phyloP scores from a whole-genome alignment of 345 rosid species.

The Citrus inodora region DNA sequence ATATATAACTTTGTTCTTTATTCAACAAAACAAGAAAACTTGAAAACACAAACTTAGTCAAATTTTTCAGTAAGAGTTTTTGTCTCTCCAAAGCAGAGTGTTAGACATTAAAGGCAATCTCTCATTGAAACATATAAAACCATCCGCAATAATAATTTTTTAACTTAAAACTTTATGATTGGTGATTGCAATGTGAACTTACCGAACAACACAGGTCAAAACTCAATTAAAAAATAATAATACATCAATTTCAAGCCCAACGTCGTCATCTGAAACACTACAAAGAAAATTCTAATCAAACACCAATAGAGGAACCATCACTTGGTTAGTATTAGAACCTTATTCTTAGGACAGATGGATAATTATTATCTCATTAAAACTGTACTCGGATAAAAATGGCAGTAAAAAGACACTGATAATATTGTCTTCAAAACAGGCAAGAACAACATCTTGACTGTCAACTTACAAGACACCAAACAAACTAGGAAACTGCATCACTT shows the following conservation, averaged over 20 bases:
- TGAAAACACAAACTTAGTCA: no score
- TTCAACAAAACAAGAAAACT: no score
- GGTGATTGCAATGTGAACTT: no score
- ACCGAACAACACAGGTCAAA: not conserved
- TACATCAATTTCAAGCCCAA: not conserved
- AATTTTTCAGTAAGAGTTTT: no score
- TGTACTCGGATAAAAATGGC: not conserved
- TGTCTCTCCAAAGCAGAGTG: no score
- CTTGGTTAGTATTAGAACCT: not conserved
- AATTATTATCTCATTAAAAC: not conserved
- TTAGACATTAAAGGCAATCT: no score
- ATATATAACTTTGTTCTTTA: no score
- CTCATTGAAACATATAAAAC: no score
- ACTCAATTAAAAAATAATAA: not conserved
- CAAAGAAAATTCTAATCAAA: no score
- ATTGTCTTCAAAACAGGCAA: not conserved
- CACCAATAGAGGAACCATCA: not conserved
- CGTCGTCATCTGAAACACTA: not conserved
- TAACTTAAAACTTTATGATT: no score
- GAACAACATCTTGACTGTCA: not conserved
- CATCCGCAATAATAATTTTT: no score
- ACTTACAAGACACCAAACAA: not conserved
- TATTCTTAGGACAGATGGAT: not conserved
- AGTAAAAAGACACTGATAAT: not conserved
- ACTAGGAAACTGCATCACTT: not conserved